Conservation (phyloP, 2,329 filamentous ascomycete genomes). For the Laburnicola sp. region DNA sequence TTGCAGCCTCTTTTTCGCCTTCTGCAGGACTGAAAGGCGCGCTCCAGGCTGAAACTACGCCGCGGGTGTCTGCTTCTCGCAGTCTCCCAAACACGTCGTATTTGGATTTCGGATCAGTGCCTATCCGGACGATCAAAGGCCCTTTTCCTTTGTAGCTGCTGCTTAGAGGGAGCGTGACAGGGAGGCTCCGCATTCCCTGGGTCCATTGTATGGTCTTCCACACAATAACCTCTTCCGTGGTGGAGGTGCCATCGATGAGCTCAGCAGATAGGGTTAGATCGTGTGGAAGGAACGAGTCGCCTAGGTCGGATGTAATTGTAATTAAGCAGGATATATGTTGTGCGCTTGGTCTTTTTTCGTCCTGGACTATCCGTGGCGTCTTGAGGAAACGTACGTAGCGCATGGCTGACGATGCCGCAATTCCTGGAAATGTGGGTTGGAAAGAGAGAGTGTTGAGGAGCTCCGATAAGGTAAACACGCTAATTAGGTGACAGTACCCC, state of each 20-base stretch:
- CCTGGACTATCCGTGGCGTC: conserved; percentile 54
- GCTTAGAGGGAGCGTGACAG: conserved; percentile 47
- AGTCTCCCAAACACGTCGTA: conserved; percentile 36
- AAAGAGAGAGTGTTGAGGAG: too few relatives aligned
- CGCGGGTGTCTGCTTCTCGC: conserved; percentile 39
- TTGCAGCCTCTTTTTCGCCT: conserved; percentile 50
- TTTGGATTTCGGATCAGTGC: conserved; percentile 29
- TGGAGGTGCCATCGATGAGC: conserved; percentile 37
- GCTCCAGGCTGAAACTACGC: conserved; percentile 63
- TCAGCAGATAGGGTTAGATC: conserved; percentile 51
- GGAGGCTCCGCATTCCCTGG: conserved; percentile 49
- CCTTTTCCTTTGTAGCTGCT: conserved; percentile 44
- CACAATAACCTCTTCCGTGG: conserved; percentile 41
- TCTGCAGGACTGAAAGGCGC: conserved; percentile 46
- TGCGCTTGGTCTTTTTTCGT: conserved; percentile 30
- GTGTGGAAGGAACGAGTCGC: conserved; percentile 63
- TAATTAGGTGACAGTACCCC: not conserved
- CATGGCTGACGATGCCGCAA: conserved; percentile 25
- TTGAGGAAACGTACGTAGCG: conserved; percentile 71
- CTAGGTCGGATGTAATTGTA: conserved; percentile 70
- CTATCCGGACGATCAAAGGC: conserved; percentile 48
- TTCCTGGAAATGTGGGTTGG: too few relatives aligned
- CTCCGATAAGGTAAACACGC: too few relatives aligned
- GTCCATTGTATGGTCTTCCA: conserved; percentile 51
- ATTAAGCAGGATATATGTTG: conserved; percentile 48